Percentiles rank a stretch among this genome's conserved stretches.
These are phyloP conservation scores for Phytopythium chamaehyphon DNA, from an alignment of 352 stramenopile genomes.

Conservation along the genomic window DNA sequence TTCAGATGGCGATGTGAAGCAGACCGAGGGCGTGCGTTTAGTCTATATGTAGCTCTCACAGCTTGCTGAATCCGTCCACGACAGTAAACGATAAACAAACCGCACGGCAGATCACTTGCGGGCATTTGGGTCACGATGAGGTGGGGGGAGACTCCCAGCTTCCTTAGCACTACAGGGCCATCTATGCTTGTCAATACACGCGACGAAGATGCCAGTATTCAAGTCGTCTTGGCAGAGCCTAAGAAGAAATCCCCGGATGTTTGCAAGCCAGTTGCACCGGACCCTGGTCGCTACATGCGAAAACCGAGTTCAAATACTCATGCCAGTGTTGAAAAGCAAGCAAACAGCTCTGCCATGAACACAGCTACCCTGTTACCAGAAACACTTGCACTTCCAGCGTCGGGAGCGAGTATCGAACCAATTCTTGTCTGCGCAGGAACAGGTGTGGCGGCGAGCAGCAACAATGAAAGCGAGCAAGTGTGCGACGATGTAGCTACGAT, in stretches of 20 bases:
- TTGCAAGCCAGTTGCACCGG: no score
- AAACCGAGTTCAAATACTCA: no score
- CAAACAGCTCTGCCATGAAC: neutral
- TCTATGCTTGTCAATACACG: conserved; percentile 11
- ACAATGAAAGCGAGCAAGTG: neutral
- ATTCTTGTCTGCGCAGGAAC: conserved; percentile 2
- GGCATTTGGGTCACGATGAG: neutral
- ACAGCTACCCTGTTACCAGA: no score
- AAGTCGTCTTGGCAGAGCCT: conserved; percentile 1
- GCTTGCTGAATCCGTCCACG: no score
- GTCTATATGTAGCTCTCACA: neutral
- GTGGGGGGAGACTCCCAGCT: conserved; percentile 1
- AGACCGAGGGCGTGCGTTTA: neutral
- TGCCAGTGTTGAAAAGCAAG: no score
- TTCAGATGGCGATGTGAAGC: neutral
- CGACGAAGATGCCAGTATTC: conserved; percentile 15
- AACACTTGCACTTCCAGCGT: no score
- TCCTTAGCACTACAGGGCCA: conserved; percentile 5
- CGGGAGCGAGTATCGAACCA: no score
- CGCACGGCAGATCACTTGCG: neutral
- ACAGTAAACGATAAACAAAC: no score
- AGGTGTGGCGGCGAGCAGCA: conserved; percentile 1
- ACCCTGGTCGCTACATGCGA: no score
- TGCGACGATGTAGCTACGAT: no score
- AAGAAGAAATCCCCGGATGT: no score